Evolutionary conservation across 2,329 filamentous ascomycete genomes (phyloP).

Genomic region (Xylariaceae sp.): DNA sequence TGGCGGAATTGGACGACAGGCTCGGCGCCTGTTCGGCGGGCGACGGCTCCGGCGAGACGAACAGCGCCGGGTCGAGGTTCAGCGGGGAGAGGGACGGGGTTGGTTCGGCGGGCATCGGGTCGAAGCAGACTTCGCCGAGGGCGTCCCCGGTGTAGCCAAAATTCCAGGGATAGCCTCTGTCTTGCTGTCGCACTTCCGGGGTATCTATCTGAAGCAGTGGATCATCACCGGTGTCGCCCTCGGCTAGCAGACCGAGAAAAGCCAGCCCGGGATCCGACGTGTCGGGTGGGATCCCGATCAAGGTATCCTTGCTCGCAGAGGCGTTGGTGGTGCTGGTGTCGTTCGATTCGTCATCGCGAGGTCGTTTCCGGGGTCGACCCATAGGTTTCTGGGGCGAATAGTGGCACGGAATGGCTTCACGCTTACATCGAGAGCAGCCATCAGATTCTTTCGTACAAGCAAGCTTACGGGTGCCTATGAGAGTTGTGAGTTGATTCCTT

Average conservation of each 20-base stretch:
- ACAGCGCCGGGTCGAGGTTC: slow-evolving; percentile 36
- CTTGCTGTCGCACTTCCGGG: not conserved
- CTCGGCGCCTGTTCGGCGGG: slow-evolving; percentile 28
- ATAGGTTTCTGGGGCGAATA: slow-evolving; percentile 69
- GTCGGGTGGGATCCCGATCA: slow-evolving; percentile 32
- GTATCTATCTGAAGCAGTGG: not conserved
- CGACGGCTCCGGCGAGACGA: slow-evolving; percentile 19
- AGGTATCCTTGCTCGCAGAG: slow-evolving; percentile 27
- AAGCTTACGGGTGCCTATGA: slow-evolving; percentile 62
- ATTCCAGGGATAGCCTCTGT: slow-evolving; percentile 17
- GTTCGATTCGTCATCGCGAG: slow-evolving; percentile 34
- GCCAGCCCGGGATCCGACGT: slow-evolving; percentile 33
- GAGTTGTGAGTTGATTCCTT: slow-evolving; percentile 19
- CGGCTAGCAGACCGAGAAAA: slow-evolving; percentile 33
- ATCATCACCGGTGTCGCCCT: slow-evolving; percentile 18
- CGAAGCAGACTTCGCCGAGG: slow-evolving; percentile 33
- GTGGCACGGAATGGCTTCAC: slow-evolving; percentile 59
- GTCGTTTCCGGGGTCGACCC: slow-evolving; percentile 65
- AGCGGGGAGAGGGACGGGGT: slow-evolving; percentile 23
- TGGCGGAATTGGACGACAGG: slow-evolving; percentile 30
- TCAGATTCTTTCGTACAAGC: slow-evolving; percentile 65
- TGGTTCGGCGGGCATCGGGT: slow-evolving; percentile 20
- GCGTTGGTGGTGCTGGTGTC: slow-evolving; percentile 11
- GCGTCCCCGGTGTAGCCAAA: slow-evolving; percentile 27
- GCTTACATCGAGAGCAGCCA: slow-evolving; percentile 61